Conservation (phyloP, 2,329 filamentous ascomycete species). For the Coniochaeta hoffmannii region DNA sequence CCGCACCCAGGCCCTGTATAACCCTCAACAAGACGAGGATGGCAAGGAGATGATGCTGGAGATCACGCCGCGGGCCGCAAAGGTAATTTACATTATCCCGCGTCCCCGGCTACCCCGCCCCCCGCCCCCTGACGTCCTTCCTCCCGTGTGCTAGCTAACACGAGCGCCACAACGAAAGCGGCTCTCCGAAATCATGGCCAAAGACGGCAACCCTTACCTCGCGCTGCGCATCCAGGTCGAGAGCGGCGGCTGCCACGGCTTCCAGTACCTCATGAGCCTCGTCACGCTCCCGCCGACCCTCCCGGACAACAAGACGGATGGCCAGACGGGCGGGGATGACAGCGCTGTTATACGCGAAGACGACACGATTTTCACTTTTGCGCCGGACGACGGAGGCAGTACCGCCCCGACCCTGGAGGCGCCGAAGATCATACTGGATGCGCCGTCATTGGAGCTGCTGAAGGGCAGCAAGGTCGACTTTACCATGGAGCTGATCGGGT, state of each 20-base stretch:
- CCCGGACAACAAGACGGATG: constrained; percentile 5
- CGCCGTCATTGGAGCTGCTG: constrained; percentile 76
- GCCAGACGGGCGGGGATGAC: constrained; percentile 12
- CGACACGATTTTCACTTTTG: constrained; percentile 78
- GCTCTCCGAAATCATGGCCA: constrained; percentile 67
- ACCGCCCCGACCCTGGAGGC: constrained; percentile 21
- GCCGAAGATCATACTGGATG: constrained; percentile 84
- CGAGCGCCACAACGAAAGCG: constrained; percentile 46
- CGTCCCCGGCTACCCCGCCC: too few relatives aligned
- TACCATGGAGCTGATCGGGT: constrained; percentile 83
- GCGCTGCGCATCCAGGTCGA: constrained; percentile 90
- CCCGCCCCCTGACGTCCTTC: too few relatives aligned
- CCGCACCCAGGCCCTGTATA: constrained; percentile 48
- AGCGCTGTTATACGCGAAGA: constrained; percentile 52
- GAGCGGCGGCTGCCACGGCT: constrained; percentile 92
- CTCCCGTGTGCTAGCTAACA: background rate
- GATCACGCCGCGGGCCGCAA: constrained; percentile 76
- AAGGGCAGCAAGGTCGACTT: constrained; percentile 95
- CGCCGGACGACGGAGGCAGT: constrained; percentile 38
- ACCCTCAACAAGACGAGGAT: constrained; percentile 73
- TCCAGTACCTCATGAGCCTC: constrained; percentile 93
- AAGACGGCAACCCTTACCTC: constrained; percentile 67
- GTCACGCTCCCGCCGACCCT: constrained; percentile 47
- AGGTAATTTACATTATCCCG: constrained; percentile 43
- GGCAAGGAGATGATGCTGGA: constrained; percentile 78